A percentile compares a stretch with the other conserved stretches of the same genome.
Evolutionary conservation across 805 yeast species (phyloP).

Genomic region (Cyberlindnera mississippiensis): DNA sequence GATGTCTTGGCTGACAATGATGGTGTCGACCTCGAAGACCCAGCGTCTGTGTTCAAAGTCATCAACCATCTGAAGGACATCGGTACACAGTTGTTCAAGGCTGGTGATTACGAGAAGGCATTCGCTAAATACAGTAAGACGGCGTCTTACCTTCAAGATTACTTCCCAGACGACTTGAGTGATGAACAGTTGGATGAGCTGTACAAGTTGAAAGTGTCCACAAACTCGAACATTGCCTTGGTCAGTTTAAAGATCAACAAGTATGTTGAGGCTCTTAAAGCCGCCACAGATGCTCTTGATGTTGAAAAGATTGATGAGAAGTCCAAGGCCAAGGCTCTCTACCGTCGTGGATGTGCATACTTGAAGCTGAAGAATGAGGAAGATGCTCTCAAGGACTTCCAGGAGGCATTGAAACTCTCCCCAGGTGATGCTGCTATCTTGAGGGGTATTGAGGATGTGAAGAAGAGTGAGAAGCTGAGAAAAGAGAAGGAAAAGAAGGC

Average conservation of each 20-base stretch:
- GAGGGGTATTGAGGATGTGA: slow-evolving; percentile 60
- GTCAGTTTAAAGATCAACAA: slow-evolving; percentile 62
- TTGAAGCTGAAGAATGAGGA: slow-evolving; percentile 62
- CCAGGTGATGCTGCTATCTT: slow-evolving; percentile 72
- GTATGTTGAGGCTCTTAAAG: slow-evolving; percentile 49
- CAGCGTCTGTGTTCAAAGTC: slow-evolving; percentile 66
- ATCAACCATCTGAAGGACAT: slow-evolving; percentile 63
- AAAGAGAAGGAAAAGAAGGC: slow-evolving; percentile 70
- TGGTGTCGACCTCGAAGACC: slow-evolving; percentile 50
- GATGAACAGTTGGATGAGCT: slow-evolving; percentile 49
- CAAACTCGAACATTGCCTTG: slow-evolving; percentile 69
- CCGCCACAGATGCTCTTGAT: slow-evolving; percentile 65
- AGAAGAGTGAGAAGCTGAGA: slow-evolving; percentile 46
- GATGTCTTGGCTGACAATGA: slow-evolving; percentile 73
- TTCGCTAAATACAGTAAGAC: slow-evolving; percentile 70
- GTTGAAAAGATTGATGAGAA: slow-evolving; percentile 51
- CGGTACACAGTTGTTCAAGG: slow-evolving; percentile 74
- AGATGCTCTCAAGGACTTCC: slow-evolving; percentile 61
- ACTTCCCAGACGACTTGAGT: slow-evolving; percentile 64
- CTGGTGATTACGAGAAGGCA: slow-evolving; percentile 53
- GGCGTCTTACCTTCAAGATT: slow-evolving; percentile 61
- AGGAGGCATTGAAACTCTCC: slow-evolving; percentile 56
- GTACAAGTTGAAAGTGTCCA: slow-evolving; percentile 55
- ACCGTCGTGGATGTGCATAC: slow-evolving; percentile 80
- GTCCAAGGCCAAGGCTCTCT: slow-evolving; percentile 78